A percentile compares a stretch with the other conserved stretches of the same genome.
phyloP scores from a whole-genome alignment of 257 asterid species.

The Solanum medicagineum region DNA sequence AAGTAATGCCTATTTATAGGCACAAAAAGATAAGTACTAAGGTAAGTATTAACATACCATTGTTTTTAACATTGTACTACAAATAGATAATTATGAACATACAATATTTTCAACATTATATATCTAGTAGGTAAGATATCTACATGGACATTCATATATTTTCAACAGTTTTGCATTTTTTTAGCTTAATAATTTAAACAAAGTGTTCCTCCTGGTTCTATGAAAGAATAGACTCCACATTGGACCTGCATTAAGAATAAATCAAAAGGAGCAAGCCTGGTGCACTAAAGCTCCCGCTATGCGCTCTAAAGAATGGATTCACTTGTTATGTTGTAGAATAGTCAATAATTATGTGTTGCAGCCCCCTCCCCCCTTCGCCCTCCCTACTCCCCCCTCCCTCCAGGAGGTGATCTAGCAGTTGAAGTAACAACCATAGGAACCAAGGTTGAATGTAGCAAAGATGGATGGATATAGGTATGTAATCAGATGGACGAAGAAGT shows the following conservation, averaged over 20 bases:
- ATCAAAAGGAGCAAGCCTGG: neutral
- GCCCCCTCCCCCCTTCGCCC: too few species aligned
- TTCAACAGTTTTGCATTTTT: neutral
- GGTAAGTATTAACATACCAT: too few species aligned
- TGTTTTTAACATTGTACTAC: too few species aligned
- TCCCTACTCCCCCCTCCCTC: neutral
- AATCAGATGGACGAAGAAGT: too few species aligned
- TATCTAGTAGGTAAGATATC: too few species aligned
- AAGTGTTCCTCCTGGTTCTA: neutral
- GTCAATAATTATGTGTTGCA: neutral
- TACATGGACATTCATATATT: too few species aligned
- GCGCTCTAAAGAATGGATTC: neutral
- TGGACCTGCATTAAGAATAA: neutral
- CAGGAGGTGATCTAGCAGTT: neutral
- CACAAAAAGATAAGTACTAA: too few species aligned
- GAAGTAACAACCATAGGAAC: neutral
- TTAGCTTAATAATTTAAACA: neutral
- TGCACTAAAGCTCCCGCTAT: too few species aligned
- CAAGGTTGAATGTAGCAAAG: neutral
- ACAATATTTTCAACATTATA: too few species aligned
- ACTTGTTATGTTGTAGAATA: neutral
- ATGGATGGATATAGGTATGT: neutral
- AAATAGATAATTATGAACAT: too few species aligned
- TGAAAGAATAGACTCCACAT: neutral
- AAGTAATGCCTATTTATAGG: too few species aligned